phyloP scores from a whole-genome alignment of 805 yeast genomes.

The Kregervanrija fluxuum region DNA sequence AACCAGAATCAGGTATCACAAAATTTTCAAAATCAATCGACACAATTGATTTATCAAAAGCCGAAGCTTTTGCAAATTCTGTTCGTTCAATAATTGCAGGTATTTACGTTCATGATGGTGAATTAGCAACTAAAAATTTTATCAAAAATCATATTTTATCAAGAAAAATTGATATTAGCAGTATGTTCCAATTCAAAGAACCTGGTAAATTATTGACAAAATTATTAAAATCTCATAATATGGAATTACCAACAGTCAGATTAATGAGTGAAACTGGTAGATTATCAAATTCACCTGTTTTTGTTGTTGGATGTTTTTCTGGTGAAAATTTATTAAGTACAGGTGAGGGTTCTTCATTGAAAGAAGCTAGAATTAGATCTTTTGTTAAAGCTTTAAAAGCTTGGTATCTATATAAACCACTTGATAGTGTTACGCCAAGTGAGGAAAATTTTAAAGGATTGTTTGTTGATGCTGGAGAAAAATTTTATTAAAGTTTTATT shows the following conservation, averaged over 20 bases:
- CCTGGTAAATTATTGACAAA: conserved; percentile 81
- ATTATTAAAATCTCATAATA: conserved; percentile 67
- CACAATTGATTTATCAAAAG: conserved; percentile 16
- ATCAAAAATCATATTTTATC: conserved; percentile 70
- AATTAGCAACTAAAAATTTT: conserved; percentile 56
- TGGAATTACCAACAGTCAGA: conserved; percentile 71
- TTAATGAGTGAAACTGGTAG: conserved; percentile 93
- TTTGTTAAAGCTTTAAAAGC: conserved; percentile 84
- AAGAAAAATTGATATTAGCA: conserved; percentile 68
- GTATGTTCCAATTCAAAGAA: conserved; percentile 72
- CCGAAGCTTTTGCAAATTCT: conserved; percentile 52
- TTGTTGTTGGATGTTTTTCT: conserved; percentile 83
- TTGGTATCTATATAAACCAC: conserved; percentile 88
- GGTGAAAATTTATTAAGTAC: conserved; percentile 84
- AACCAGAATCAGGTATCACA: conserved; percentile 45
- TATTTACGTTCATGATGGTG: conserved; percentile 66
- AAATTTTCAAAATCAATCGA: conserved; percentile 31
- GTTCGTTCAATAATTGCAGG: conserved; percentile 84
- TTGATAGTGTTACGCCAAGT: conserved; percentile 55
- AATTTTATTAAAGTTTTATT: conserved; percentile 19
- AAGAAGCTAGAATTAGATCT: conserved; percentile 89
- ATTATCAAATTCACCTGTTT: conserved; percentile 72
- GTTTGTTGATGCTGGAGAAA: conserved; percentile 30
- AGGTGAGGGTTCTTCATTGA: conserved; percentile 85
- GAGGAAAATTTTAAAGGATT: conserved; percentile 36